Evolutionary conservation across 2,329 filamentous ascomycete genomes (phyloP), one percentile per base, ranked within the genome.

Genomic region (Neurospora crassa): DNA sequence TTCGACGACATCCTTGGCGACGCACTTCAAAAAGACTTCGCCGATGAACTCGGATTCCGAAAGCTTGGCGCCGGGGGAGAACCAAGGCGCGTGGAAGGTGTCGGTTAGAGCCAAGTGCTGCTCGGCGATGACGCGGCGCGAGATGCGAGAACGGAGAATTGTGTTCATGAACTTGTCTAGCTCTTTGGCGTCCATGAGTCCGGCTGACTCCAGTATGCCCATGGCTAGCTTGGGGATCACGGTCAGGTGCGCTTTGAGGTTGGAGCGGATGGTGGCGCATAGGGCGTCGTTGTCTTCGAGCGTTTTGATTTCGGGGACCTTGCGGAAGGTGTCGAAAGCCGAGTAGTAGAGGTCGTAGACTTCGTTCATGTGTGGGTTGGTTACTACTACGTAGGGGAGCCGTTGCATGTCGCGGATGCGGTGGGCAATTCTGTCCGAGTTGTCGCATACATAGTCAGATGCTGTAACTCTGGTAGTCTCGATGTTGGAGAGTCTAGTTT

Each of bases 291-390:
- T 99, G 77, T 98, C 95, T 41, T 97, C 92, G 43, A 97, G 83
- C 0, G 89, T 92, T 77, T 91, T 91, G 76, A 99, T 90, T 78
- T 97, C 93, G 69, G 90, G 90, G 53, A 97, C 85, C 75, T 91
- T 91, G 68, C 96, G 92, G 74, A 98, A 92, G 70, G 86, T 90
- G 79, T 99, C 96, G 77, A 99, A 99, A n/a, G 96, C 95, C 75
- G 90, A 90, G 82, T 97, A 97, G 84, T 99, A 99, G 7, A 97
- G 87, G 79, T 98, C 93, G 82, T 99, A 99, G 42, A 98, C 96
- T 75, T 96, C 90, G 79, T 92, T 93, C 74, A 99, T 92, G 80
- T 99, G 93, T 7, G 89, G 89, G 78, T 99, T 99, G n/a, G 92
- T 94, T 68, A 98, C 93, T 70, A 98, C 95, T 45, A 96, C 92